phyloP scores from a whole-genome alignment of 495 filamentous ascomycete species.

The Aspergillus mulundensis region DNA sequence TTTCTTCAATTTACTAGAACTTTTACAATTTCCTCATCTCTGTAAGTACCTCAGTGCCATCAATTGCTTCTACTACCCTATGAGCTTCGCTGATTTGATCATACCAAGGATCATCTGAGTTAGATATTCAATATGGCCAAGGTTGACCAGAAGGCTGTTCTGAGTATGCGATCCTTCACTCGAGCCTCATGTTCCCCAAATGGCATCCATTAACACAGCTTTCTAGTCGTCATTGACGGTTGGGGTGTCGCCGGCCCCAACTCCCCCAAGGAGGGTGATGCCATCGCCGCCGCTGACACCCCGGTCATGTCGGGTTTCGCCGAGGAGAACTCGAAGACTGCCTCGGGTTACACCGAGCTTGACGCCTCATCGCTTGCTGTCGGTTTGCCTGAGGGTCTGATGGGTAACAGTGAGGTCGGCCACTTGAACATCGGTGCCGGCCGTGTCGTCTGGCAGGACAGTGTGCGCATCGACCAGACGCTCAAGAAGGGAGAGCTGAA shows the following conservation, averaged over 20 bases:
- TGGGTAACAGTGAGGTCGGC: slow-evolving; percentile 98
- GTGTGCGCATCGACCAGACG: slow-evolving; percentile 92
- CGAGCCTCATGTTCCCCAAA: slow-evolving; percentile 4
- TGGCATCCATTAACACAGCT: slow-evolving; percentile 20
- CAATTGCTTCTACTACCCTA: slow-evolving; percentile 5
- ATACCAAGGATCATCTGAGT: slow-evolving; percentile 13
- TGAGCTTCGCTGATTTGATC: slow-evolving; percentile 11
- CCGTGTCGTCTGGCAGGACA: slow-evolving; percentile 98
- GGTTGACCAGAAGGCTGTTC: slow-evolving; percentile 86
- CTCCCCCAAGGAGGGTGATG: slow-evolving; percentile 82
- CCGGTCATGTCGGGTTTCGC: slow-evolving; percentile 83
- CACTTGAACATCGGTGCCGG: slow-evolving; percentile 98
- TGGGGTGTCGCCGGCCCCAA: slow-evolving; percentile 85
- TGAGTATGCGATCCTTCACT: slow-evolving; percentile 59
- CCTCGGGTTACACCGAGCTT: slow-evolving; percentile 78
- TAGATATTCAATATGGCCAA: slow-evolving; percentile 56
- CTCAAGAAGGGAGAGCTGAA: slow-evolving; percentile 84
- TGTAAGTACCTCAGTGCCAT: not conserved
- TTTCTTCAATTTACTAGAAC: slow-evolving; percentile 10
- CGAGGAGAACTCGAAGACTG: slow-evolving; percentile 55
- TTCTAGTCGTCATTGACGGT: slow-evolving; percentile 90
- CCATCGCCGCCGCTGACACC: slow-evolving; percentile 87
- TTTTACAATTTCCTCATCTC: not conserved
- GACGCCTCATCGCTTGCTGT: slow-evolving; percentile 96
- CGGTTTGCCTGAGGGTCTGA: slow-evolving; percentile 90